A percentile compares a stretch with the other conserved stretches of the same genome.
Evolutionary conservation across 768 basidiomycete genomes (phyloP).

Genomic region (Lentinula lateritia): DNA sequence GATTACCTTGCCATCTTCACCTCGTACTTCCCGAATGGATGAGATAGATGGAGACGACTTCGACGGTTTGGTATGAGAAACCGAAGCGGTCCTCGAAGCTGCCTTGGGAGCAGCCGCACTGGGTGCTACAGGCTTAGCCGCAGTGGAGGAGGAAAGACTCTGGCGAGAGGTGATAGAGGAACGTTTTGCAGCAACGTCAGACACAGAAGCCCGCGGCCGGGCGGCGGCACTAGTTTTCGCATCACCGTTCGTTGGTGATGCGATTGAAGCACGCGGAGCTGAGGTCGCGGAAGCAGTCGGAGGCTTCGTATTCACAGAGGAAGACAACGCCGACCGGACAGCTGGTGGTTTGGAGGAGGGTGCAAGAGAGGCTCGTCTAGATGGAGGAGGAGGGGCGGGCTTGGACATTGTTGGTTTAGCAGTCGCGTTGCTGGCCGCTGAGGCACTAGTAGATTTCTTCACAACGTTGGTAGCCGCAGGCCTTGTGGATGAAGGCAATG

Average conservation of each 20-base stretch:
- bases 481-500: constrained; percentile 20
- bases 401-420: constrained; percentile 33
- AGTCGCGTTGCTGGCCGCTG: constrained; percentile 19
- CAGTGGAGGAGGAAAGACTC: constrained; percentile 30
- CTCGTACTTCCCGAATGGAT: constrained; percentile 68
- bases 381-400: constrained; percentile 22
- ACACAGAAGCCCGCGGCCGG: constrained; percentile 63
- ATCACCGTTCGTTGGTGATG: constrained; percentile 47
- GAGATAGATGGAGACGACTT: constrained; percentile 57
- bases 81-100: constrained; percentile 27
- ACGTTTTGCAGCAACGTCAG: constrained; percentile 57
- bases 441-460: constrained; percentile 35
- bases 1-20: constrained; percentile 45
- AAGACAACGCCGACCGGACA: constrained; percentile 30
- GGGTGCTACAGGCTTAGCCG: constrained; percentile 24
- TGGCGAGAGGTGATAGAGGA: constrained; percentile 33
- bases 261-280: constrained; percentile 41
- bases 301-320: constrained; percentile 34
- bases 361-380: constrained; percentile 40
- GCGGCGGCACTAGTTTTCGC: constrained; percentile 19
- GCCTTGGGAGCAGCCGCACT: constrained; percentile 9
- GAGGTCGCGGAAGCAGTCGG: constrained; percentile 22
- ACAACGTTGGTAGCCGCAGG: constrained; percentile 27
- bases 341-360: constrained; percentile 28
- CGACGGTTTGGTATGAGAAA: constrained; percentile 33